Base-by-base conservation (phyloP, 169 alveolate species). In the Cryptosporidium andersoni region DNA sequence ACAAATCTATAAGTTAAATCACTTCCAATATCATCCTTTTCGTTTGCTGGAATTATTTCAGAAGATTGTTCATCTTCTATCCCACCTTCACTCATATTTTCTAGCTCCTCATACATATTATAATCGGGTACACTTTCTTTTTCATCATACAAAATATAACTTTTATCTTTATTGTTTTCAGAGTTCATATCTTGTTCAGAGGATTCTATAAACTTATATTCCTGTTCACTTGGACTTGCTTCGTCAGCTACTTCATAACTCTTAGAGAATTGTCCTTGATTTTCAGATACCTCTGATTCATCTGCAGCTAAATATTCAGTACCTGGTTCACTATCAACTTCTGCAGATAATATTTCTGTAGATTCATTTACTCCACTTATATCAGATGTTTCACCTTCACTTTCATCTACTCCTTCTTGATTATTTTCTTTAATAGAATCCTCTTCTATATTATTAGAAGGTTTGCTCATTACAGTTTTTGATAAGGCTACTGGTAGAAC, bases 401-500 rank as follows among this genome's bases (percentile, higher is more conserved):
- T 62, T 14, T 74, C 25, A 14, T 40, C 64, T 12, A 14, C n/a
- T 48, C 7, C 4, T 2, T 42, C 68, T 5, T 56, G 62, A 25
- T 36, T 2, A 2, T 53, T 60, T n/a, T 25, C 51, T 2, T 45
- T 65, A 4, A 16, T 39, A 34, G 25, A 11, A 40, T n/a, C 58
- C 47, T 6, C 62, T 9, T 74, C 67, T 2, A 16, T 39, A 52
- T 74, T 58, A 45, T 68, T 74, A 47, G 55, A 74, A 34, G 62
- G 55, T 42, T 74, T 68, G 39, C 5, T 58, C 37, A 14, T 34
- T 25, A 25, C 0, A 25, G 1, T 55, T 45, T 58, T 74, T 48
- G 36, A n/a, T 11, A 43, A 58, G 1, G 62, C 60, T 74, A 56
- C 37, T 5, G 85, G 85, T 55, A 74, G 14, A 37, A 74, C 85